phyloP scores from a whole-genome alignment of 768 basidiomycete species.

The Artomyces pyxidatus region DNA sequence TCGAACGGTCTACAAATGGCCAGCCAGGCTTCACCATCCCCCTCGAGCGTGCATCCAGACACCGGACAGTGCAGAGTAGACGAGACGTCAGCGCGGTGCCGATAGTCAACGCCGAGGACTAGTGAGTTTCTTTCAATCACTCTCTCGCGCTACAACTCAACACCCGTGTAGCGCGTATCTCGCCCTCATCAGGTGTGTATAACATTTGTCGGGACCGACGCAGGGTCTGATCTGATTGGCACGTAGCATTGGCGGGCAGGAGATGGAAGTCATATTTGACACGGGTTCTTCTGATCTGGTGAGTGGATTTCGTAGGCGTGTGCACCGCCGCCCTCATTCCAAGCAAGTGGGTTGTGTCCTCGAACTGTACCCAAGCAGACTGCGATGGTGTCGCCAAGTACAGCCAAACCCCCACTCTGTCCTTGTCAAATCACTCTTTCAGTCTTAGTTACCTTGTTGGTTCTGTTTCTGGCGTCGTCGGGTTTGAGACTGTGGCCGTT shows the following conservation, averaged over 20 bases:
- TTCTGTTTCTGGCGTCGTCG: slow-evolving; percentile 38
- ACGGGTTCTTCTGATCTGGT: slow-evolving; percentile 55
- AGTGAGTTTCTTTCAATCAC: slow-evolving; percentile 16
- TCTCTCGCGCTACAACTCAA: background rate
- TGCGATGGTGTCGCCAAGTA: slow-evolving; percentile 39
- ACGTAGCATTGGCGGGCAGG: slow-evolving; percentile 33
- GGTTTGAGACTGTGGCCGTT: slow-evolving; percentile 37
- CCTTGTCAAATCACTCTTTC: slow-evolving; percentile 30
- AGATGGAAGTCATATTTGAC: slow-evolving; percentile 40
- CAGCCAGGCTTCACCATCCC: background rate
- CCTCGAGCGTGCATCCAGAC: background rate
- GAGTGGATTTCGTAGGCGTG: slow-evolving; percentile 12
- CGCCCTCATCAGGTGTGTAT: slow-evolving; percentile 27
- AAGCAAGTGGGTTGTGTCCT: slow-evolving; percentile 2
- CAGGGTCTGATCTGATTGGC: slow-evolving; percentile 8
- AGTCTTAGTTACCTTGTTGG: slow-evolving; percentile 42
- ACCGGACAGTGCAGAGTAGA: background rate
- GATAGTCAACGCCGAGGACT: slow-evolving; percentile 15
- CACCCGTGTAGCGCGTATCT: slow-evolving; percentile 31
- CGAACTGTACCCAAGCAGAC: slow-evolving; percentile 26
- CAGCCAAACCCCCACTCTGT: slow-evolving; percentile 24
- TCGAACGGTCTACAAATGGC: background rate
- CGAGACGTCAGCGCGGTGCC: slow-evolving; percentile 8
- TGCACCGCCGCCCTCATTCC: background rate
- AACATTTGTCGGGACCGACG: background rate